Percentiles rank a stretch among this genome's conserved stretches.
phyloP scores from a whole-genome alignment of 2,329 filamentous ascomycete genomes.

The Atkinsonella texensis region DNA sequence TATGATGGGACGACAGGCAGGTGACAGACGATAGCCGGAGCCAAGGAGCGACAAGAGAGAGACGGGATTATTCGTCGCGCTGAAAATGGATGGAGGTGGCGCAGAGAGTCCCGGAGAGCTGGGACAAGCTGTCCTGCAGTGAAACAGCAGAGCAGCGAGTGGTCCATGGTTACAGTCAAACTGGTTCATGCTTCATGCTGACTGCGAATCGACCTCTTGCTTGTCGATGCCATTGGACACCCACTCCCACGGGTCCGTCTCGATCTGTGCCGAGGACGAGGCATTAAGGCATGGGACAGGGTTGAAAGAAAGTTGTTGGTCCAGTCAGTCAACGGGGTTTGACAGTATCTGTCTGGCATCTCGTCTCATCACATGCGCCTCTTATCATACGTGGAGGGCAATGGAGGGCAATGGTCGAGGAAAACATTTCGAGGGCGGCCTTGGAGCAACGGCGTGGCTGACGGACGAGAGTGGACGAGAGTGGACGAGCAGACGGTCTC shows the following conservation, averaged over 20 bases:
- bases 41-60: not conserved
- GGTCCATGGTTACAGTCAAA: not conserved
- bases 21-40: not conserved
- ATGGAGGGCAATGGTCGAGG: too few relatives aligned
- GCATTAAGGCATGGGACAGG: not conserved
- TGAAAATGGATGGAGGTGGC: not conserved
- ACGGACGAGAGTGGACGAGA: too few relatives aligned
- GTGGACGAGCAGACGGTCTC: too few relatives aligned
- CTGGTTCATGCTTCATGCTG: not conserved
- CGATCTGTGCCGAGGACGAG: not conserved
- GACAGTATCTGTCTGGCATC: too few relatives aligned
- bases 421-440: too few relatives aligned
- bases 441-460: not conserved
- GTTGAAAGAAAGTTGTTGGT: too few relatives aligned
- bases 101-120: not conserved
- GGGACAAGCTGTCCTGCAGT: slow-evolving; percentile 1
- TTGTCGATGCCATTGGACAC: not conserved
- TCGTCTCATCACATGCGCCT: too few relatives aligned
- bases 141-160: not conserved
- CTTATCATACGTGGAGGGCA: too few relatives aligned
- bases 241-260: not conserved
- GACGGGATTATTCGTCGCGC: too few relatives aligned
- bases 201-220: too few relatives aligned
- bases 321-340: too few relatives aligned
- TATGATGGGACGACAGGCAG: not conserved